phyloP scores from a whole-genome alignment of 345 rosid species.

The Melaleuca quinquenervia region DNA sequence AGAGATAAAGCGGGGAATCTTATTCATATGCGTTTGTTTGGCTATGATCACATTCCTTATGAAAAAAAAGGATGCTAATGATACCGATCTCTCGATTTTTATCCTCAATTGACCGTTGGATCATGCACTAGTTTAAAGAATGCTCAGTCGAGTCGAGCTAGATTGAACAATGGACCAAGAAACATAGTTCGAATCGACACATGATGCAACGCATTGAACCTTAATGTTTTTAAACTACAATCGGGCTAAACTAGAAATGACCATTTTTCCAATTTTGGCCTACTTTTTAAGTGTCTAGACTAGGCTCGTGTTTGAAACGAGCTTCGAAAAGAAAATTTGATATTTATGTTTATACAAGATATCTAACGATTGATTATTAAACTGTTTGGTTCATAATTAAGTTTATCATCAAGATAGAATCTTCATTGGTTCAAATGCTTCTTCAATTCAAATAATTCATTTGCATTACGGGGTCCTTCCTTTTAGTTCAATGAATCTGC shows the following conservation, averaged over 20 bases:
- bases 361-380: background rate
- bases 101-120: accelerated
- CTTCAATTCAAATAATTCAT: background rate
- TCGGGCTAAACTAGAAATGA: background rate
- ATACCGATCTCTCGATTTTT: background rate
- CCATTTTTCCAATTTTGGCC: background rate
- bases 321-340: background rate
- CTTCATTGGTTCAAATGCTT: background rate
- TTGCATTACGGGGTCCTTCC: background rate
- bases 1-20: background rate
- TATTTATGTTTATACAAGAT: background rate
- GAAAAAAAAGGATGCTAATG: background rate
- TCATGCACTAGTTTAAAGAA: background rate
- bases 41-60: background rate
- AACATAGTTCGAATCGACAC: background rate
- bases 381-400: background rate
- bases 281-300: no score
- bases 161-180: background rate
- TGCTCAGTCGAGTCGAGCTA: background rate
- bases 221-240: background rate
- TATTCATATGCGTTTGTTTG: background rate
- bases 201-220: background rate
- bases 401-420: background rate
- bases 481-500: background rate
- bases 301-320: background rate